phyloP scores from a whole-genome alignment of 1,139 yeast species.

The Casaregolazyma lundiana region DNA sequence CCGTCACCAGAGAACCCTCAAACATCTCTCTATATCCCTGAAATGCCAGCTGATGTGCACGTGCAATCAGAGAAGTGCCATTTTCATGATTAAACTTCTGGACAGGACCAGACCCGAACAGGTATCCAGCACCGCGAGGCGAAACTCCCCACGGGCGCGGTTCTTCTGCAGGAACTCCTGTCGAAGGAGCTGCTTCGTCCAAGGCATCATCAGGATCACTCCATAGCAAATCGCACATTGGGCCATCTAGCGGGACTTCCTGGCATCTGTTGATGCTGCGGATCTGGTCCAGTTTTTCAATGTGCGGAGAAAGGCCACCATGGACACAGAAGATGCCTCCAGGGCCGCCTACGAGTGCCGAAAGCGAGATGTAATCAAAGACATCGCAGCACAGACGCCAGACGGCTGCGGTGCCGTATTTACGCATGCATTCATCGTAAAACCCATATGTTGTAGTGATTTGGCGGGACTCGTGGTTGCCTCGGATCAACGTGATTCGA shows the following conservation, averaged over 20 bases:
- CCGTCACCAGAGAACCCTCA: slow-evolving; percentile 82
- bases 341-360: slow-evolving; percentile 80
- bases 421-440: slow-evolving; percentile 92
- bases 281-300: slow-evolving; percentile 78
- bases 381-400: slow-evolving; percentile 77
- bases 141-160: slow-evolving; percentile 72
- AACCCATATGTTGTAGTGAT: slow-evolving; percentile 98
- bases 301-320: slow-evolving; percentile 93
- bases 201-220: slow-evolving; percentile 85
- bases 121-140: slow-evolving; percentile 97
- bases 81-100: slow-evolving; percentile 71
- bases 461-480: slow-evolving; percentile 95
- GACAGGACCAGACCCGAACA: slow-evolving; percentile 82
- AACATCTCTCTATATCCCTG: slow-evolving; percentile 91
- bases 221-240: slow-evolving; percentile 97
- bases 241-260: slow-evolving; percentile 98
- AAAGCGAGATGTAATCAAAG: slow-evolving; percentile 86
- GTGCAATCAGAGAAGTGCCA: slow-evolving; percentile 79
- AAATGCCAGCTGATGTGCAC: slow-evolving; percentile 97
- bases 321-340: slow-evolving; percentile 87
- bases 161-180: slow-evolving; percentile 1
- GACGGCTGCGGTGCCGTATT: slow-evolving; percentile 90
- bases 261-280: slow-evolving; percentile 79
- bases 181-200: slow-evolving; percentile 14
- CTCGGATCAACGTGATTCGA: slow-evolving; percentile 85